Conservation (phyloP, 1,284 basidiomycete genomes). For the Sporisorium sorghi region DNA sequence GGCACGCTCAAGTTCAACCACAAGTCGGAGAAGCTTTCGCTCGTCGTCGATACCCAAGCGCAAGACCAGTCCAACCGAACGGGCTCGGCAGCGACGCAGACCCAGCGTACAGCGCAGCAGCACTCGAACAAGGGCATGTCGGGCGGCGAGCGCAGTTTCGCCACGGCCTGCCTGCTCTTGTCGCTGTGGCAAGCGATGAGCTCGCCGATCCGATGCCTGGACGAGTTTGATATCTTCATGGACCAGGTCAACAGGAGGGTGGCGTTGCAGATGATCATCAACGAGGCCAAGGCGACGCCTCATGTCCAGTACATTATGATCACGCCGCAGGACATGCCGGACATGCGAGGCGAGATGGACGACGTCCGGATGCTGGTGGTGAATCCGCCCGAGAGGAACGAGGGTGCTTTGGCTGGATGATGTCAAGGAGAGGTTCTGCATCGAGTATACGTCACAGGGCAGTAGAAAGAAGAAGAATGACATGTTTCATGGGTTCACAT, state of each 20-base stretch:
- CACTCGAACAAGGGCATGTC: constrained; percentile 73
- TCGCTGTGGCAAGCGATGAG: constrained; percentile 95
- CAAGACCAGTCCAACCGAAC: constrained; percentile 71
- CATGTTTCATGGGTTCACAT: not conserved
- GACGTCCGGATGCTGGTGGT: constrained; percentile 32
- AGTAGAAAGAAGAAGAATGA: not conserved
- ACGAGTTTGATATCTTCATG: constrained; percentile 88
- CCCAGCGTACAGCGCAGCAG: constrained; percentile 53
- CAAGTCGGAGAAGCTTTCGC: constrained; percentile 75
- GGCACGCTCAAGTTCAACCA: constrained; percentile 80
- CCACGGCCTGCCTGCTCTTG: constrained; percentile 90
- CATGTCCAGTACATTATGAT: constrained; percentile 62
- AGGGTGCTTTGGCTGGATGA: constrained; percentile 32
- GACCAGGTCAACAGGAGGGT: constrained; percentile 91
- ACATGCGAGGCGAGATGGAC: constrained; percentile 36
- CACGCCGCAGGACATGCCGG: constrained; percentile 65
- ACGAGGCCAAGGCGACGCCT: constrained; percentile 37
- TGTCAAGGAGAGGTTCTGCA: not conserved
- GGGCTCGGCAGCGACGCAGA: constrained; percentile 81
- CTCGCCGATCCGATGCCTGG: constrained; percentile 92
- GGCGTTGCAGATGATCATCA: constrained; percentile 84
- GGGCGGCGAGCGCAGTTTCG: constrained; percentile 96
- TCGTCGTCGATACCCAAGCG: constrained; percentile 74
- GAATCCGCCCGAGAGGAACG: constrained; percentile 31
- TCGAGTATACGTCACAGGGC: not conserved